Conservation (phyloP, 306 rosid genomes). For the Vigna reflexopilosa region DNA sequence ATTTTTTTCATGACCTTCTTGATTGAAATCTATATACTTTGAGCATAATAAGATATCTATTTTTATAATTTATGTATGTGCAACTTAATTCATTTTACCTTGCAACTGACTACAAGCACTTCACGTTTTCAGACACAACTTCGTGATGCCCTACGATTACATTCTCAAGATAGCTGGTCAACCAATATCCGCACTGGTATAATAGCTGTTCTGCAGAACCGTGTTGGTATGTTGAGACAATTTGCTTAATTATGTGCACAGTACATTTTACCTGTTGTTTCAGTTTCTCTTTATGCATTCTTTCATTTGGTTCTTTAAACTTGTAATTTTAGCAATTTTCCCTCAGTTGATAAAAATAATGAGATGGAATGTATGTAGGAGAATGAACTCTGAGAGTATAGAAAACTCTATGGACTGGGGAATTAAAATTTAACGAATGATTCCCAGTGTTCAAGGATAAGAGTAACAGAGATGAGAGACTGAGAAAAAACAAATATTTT, state of each 20-base stretch:
- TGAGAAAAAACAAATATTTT: too few species aligned
- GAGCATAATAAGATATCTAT: background rate
- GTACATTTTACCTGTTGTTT: slow-evolving; percentile 35
- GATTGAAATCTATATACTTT: slow-evolving; percentile 12
- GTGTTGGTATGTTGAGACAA: slow-evolving; percentile 72
- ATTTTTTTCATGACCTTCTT: slow-evolving; percentile 20
- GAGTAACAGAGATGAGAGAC: background rate
- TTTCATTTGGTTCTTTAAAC: slow-evolving; percentile 32
- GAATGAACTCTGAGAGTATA: background rate
- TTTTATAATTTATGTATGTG: slow-evolving; percentile 23
- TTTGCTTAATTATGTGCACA: slow-evolving; percentile 23
- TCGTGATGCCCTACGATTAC: slow-evolving; percentile 55
- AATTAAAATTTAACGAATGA: too few species aligned
- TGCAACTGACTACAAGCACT: slow-evolving; percentile 39
- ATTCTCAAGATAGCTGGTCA: slow-evolving; percentile 66
- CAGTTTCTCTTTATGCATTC: slow-evolving; percentile 2
- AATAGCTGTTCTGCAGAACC: slow-evolving; percentile 82
- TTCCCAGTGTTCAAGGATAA: background rate
- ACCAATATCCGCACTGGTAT: slow-evolving; percentile 69
- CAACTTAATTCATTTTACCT: slow-evolving; percentile 29
- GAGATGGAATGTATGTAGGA: background rate
- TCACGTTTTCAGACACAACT: slow-evolving; percentile 60
- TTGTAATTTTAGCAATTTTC: slow-evolving; percentile 29
- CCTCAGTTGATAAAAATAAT: slow-evolving; percentile 26
- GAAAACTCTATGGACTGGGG: background rate